Base-by-base conservation (phyloP, 805 yeast genomes). In the Metschnikowia proteae region DNA sequence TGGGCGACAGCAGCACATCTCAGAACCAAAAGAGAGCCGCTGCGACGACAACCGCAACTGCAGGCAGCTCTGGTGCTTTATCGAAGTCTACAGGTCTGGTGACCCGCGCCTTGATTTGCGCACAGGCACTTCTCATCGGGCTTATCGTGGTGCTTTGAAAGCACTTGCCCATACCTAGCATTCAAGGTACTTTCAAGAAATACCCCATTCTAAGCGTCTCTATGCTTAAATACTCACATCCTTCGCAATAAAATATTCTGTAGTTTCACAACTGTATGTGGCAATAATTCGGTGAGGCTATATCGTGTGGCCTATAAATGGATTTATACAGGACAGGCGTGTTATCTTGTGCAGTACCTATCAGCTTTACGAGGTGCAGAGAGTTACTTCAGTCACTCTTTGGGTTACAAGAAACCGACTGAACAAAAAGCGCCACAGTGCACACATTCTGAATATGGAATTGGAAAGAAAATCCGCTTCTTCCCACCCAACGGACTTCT, bases 1-100 rank as follows among this genome's bases (percentile, higher is more conserved):
- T 52, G 28, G 51, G 53, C 22, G 43, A 37, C 7, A 22, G 38
- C 3, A 43, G 49, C 11, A 38, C 54, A 6, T 31, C 52, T 7
- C 28, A 31, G 31, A 25, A 28, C 13, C 38, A n/a, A 22, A 36
- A 41, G 30, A 45, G 48, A 37, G 40, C 36, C 5, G 46, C 6
- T n/a, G 32, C 47, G 6, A 26, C 44, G 6, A 17, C 29, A 36
- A 39, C 38, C 6, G 48, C 48, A 35, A 29, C 39, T 2, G 31
- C 35, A 34, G 45, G 38, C 30, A 31, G 38, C 45, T 45, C 48
- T 4, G 38, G 37, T 33, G 32, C 26, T 23, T 38, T 37, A 7
- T 7, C 42, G 22, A 37, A 27, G 28, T 27, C 23, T 31, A 10
- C 17, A 13, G 34, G 30, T 17, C 25, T 29, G 40, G 4, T 33